Evolutionary conservation across 805 yeast species (phyloP).

Genomic region (Suhomyces pyralidae): DNA sequence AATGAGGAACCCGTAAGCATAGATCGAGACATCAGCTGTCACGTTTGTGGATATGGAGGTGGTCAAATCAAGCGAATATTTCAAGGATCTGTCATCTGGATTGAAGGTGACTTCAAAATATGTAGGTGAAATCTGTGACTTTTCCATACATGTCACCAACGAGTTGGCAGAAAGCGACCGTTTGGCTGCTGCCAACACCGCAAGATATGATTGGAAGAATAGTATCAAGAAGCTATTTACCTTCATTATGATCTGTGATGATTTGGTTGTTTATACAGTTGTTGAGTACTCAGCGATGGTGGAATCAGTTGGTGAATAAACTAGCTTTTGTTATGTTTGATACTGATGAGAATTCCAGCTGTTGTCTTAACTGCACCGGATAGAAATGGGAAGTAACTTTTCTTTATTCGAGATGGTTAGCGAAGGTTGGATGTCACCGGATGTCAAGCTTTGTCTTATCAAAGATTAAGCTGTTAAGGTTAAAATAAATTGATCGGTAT

Average conservation of each 20-base stretch:
- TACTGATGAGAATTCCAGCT: not conserved
- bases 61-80: slow-evolving; percentile 65
- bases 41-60: slow-evolving; percentile 68
- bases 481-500: not conserved
- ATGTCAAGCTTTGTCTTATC: not conserved
- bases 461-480: not conserved
- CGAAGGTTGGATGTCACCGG: not conserved
- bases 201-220: not conserved
- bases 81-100: slow-evolving; percentile 66
- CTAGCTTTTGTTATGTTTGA: not conserved
- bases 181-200: slow-evolving; percentile 11
- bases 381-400: not conserved
- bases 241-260: not conserved
- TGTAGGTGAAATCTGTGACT: slow-evolving; percentile 68
- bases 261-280: not conserved
- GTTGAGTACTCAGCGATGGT: not conserved
- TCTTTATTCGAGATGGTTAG: not conserved
- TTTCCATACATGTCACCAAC: slow-evolving; percentile 81
- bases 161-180: slow-evolving; percentile 58
- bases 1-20: slow-evolving; percentile 81
- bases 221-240: not conserved
- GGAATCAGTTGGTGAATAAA: not conserved
- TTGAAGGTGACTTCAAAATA: slow-evolving; percentile 72
- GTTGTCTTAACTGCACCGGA: not conserved
- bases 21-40: slow-evolving; percentile 66